phyloP scores from a whole-genome alignment of 306 rosid species.

The Gleditsia sinensis region DNA sequence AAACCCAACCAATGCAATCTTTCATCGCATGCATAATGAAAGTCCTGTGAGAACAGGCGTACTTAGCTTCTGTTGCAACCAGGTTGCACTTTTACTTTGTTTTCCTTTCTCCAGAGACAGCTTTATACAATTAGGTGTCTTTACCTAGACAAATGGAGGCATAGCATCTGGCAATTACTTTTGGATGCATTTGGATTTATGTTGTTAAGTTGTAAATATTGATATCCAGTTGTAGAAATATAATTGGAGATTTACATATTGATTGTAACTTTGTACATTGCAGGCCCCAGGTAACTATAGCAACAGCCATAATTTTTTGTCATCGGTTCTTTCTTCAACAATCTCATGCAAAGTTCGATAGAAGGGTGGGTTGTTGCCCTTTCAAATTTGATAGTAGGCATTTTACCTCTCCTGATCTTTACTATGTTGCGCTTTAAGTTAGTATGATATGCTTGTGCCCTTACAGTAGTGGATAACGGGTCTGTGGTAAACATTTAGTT shows the following conservation, averaged over 20 bases:
- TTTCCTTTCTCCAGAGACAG: constrained; percentile 9
- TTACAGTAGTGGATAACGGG: neutral
- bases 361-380: constrained; percentile 53
- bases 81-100: constrained; percentile 6
- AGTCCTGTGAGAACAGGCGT: neutral
- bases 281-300: constrained; percentile 65
- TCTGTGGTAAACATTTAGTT: neutral
- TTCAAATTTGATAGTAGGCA: constrained; percentile 43
- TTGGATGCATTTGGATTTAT: constrained; percentile 20
- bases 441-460: constrained; percentile 16
- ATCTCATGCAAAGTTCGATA: constrained; percentile 53
- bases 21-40: constrained; percentile 12
- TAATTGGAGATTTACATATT: constrained; percentile 28
- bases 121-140: neutral
- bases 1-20: constrained; percentile 10
- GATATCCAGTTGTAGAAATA: constrained; percentile 21
- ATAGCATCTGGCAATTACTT: neutral
- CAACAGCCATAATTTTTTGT: constrained; percentile 58
- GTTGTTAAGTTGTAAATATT: constrained; percentile 15
- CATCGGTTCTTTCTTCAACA: constrained; percentile 61
- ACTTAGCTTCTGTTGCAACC: neutral
- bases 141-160: constrained; percentile 8
- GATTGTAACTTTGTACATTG: constrained; percentile 35
- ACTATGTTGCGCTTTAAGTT: constrained; percentile 1
- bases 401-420: constrained; percentile 33